Evolutionary conservation across 306 rosid species (phyloP).

Genomic region (Alnus glutinosa): DNA sequence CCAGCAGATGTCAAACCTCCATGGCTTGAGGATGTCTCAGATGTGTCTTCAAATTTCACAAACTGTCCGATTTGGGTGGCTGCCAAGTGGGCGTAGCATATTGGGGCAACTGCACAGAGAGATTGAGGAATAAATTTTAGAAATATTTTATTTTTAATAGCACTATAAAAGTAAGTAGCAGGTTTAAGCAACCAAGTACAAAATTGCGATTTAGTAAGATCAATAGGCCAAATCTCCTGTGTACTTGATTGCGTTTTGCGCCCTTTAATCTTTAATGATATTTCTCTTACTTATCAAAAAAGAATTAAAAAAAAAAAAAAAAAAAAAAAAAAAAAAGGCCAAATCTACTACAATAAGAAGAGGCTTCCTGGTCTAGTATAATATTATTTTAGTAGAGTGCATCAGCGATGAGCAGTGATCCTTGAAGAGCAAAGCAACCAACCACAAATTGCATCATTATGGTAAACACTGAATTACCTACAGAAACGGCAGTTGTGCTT

Average conservation of each 20-base stretch:
- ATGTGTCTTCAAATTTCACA: conserved; percentile 72
- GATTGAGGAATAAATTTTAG: background rate
- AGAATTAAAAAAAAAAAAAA: too few species aligned
- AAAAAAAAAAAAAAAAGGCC: too few species aligned
- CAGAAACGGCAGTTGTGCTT: conserved; percentile 93
- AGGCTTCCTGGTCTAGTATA: background rate
- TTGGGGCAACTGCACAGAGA: conserved; percentile 74
- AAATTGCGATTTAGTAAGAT: background rate
- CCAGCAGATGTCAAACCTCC: conserved; percentile 62
- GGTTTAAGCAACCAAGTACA: background rate
- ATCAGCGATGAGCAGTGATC: too few species aligned
- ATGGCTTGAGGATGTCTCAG: conserved; percentile 83
- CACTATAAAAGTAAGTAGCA: background rate
- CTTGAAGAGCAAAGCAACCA: background rate
- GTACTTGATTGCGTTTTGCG: too few species aligned
- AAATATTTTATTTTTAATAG: background rate
- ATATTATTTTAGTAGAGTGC: background rate
- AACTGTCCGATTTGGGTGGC: conserved; percentile 78
- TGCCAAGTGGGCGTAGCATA: conserved; percentile 92
- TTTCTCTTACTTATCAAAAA: too few species aligned
- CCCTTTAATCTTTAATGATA: too few species aligned
- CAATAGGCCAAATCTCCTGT: background rate
- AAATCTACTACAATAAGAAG: background rate
- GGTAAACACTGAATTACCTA: conserved; percentile 49
- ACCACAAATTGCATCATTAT: background rate